Base-by-base conservation (phyloP, 306 rosid genomes). In the Medicago arabica region DNA sequence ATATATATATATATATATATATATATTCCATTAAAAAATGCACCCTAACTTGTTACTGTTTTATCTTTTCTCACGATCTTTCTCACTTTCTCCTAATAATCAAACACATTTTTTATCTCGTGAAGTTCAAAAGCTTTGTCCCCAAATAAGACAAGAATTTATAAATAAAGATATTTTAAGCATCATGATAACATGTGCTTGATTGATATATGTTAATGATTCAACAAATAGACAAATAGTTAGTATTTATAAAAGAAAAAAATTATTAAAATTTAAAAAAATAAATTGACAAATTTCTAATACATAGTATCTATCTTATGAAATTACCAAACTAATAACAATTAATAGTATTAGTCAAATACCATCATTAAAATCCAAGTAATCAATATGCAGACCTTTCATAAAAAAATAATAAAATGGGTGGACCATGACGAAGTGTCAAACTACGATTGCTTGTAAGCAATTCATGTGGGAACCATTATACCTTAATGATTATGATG, bases 381-480 rank as follows among this genome's bases (percentile, higher is more conserved):
- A 75, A 75, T 54, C 18, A 54, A 49, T 75, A 16, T 14, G 80
- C 62, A 77, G 80, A 66, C 49, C 15, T 11, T 43, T 43, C 15
- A 11, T 43, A 11, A 43, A 43, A 43, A 43, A 43, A 2, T 43
- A 4, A 43, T 43, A 49, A 49, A 57, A 50, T 71, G 10, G n/a
- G 83, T 69, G 71, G 81, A 51, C 74, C 80, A 72, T 50, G 77
- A 46, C 44, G 23, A 61, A 15, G 13, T 9, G 34, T 80, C 28
- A 75, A 46, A 47, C 49, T 60, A 77, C 69, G 28, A 63, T 49
- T 63, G 59, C 39, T 23, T 53, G 65, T 50, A 66, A 66, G 28
- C 34, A 77, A 61, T 72, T 54, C n/a, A 47, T 53, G 47, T 80
- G 69, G n/a, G 72, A 74, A 71, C 51, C 78, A 81, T 77, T 84